These are phyloP conservation scores for Cokeromyces recurvatus DNA, from an alignment of 371 early-diverging fungal genomes.

Conservation along the genomic window DNA sequence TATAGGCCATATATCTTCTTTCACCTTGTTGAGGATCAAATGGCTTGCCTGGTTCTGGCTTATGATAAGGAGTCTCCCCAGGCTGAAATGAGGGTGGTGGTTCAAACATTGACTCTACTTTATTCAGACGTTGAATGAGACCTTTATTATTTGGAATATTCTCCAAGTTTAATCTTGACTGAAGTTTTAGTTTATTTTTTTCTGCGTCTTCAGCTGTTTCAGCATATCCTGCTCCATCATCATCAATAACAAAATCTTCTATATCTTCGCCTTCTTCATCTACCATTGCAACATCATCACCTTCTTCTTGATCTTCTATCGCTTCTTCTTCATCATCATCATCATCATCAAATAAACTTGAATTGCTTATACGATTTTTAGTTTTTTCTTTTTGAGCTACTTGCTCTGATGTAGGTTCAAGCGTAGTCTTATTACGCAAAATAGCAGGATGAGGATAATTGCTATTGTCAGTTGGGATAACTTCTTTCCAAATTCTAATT, in stretches of 20 bases:
- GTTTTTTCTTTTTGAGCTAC: not conserved
- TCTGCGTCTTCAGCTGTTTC: conserved; percentile 10
- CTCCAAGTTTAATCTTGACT: not conserved
- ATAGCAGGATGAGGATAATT: conserved; percentile 21
- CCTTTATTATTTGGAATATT: not conserved
- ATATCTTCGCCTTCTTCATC: not conserved
- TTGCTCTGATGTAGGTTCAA: not conserved
- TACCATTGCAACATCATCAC: not conserved
- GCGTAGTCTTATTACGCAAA: not conserved
- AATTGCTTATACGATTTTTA: not conserved
- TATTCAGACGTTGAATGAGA: conserved; percentile 1
- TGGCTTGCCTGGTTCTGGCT: conserved; percentile 7
- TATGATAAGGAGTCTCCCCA: conserved; percentile 44
- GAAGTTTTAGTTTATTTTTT: not conserved
- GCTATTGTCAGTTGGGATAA: conserved; percentile 36
- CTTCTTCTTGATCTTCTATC: not conserved
- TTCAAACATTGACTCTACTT: conserved; percentile 14
- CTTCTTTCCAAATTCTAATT: conserved; percentile 42
- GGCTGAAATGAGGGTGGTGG: conserved; percentile 51
- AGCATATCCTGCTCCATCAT: conserved; percentile 48
- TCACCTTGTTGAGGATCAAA: conserved; percentile 45
- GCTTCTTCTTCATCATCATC: conserved; percentile 1
- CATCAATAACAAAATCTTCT: conserved; percentile 23
- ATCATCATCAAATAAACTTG: conserved; percentile 2
- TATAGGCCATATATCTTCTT: conserved; percentile 77